These are phyloP conservation scores for Neostapfia colusana DNA, from an alignment of 176 grass and related monocot species.

Conservation along the genomic window DNA sequence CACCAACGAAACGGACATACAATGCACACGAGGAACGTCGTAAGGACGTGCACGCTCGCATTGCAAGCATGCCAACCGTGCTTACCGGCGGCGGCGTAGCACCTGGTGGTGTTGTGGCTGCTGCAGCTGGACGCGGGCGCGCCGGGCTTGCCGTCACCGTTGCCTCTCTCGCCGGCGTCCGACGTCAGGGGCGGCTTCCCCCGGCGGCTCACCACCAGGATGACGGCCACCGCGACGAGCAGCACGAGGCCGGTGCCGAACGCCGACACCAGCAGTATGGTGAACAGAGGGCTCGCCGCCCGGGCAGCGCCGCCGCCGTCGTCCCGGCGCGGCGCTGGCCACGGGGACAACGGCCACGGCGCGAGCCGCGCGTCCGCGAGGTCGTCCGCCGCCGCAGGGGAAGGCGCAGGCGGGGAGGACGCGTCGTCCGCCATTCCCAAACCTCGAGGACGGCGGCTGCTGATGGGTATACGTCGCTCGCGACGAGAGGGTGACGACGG, in stretches of 20 bases:
- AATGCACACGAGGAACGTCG: neutral
- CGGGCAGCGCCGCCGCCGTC: neutral
- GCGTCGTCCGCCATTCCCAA: conserved; percentile 30
- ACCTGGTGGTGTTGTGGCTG: conserved; percentile 21
- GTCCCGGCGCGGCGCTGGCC: conserved; percentile 10
- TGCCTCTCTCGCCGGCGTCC: conserved; percentile 4
- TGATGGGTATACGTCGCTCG: neutral
- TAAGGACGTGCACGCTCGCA: neutral
- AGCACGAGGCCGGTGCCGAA: conserved; percentile 41
- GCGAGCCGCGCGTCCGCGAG: conserved; percentile 31
- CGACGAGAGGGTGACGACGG: neutral
- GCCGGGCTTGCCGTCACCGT: conserved; percentile 39
- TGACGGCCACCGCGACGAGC: conserved; percentile 36
- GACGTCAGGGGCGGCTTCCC: conserved; percentile 15
- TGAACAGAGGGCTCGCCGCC: conserved; percentile 31
- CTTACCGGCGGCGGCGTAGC: conserved; percentile 44
- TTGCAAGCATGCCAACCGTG: too few species aligned
- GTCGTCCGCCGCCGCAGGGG: conserved; percentile 4
- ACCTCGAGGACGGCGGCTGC: neutral
- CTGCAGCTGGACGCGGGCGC: conserved; percentile 34
- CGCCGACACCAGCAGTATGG: conserved; percentile 44
- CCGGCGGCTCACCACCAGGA: conserved; percentile 32
- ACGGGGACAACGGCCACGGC: conserved; percentile 34
- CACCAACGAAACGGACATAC: neutral
- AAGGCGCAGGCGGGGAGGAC: conserved; percentile 19